Base-by-base conservation (phyloP, 371 early-diverging fungal genomes). In the Mortierella sp. region DNA sequence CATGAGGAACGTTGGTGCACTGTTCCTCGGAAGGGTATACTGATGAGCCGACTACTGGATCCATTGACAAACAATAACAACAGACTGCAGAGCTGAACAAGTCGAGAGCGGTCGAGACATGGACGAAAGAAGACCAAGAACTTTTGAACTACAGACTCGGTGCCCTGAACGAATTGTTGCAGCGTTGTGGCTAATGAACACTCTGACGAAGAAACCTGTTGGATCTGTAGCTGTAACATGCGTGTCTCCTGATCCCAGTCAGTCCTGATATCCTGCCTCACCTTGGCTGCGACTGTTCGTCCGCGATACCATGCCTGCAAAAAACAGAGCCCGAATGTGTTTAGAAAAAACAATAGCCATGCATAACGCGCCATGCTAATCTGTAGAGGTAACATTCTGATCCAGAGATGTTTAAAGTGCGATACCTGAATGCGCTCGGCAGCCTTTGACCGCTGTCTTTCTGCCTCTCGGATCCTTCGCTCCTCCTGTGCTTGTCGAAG, bases 401-500 rank as follows among this genome's bases (percentile, higher is more conserved):
- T 17, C n/a, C 43, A 44, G 11, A 50, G 21, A 55, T 23, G 41
- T 27, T 1, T 8, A 39, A 28, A 2, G 7, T 8, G 5, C 21
- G 19, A 56, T 70, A 85, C 92, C 84, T 94, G 94, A 61, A 96
- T 90, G 21, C 60, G 78, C 9, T 73, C 59, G 2, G 92, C 92
- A 26, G 88, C 85, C 48, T 82, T 81, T 26, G 78, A 62, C 19
- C 85, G 64, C n/a, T 71, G 65, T 23, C 95, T 85, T 57, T 94
- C 93, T 9, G 73, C 76, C 56, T 95, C 95, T 71, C 97, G 79
- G 34, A 81, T 80, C 56, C 84, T 84, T 15, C 97, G 84, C 59
- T 94, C 94, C 32, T 82, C 84, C 70, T 94, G 94, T 0, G 93
- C 90, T 64, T 89, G 88, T 42, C 82, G 80, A 59, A 97, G 71